phyloP scores from a whole-genome alignment of 371 early-diverging fungal genomes.

The Apophysomyces trapeziformis region DNA sequence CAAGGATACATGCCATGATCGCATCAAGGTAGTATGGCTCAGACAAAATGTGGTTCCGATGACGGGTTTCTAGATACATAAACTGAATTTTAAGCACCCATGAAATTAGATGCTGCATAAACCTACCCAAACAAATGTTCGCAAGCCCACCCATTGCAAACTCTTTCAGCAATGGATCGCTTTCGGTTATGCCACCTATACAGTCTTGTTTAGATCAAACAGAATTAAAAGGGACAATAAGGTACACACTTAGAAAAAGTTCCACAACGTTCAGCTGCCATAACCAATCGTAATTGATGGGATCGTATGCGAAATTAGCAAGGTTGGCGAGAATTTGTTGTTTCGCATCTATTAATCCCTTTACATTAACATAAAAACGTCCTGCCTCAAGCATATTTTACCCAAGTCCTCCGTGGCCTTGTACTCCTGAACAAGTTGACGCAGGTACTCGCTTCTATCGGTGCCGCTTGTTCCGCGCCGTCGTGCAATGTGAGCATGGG shows the following conservation, averaged over 20 bases:
- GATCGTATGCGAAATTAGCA: conserved; percentile 69
- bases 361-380: not conserved
- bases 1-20: conserved; percentile 28
- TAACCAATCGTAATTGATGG: conserved; percentile 56
- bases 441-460: conserved; percentile 11
- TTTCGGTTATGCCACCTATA: conserved; percentile 31
- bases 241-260: conserved; percentile 52
- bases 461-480: conserved; percentile 2
- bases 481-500: conserved; percentile 1
- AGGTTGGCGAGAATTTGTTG: conserved; percentile 61
- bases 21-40: conserved; percentile 23
- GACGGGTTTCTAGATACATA: conserved; percentile 35
- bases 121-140: conserved; percentile 52
- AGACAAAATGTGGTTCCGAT: conserved; percentile 39
- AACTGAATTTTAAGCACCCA: not conserved
- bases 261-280: conserved; percentile 50
- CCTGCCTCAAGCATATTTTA: not conserved
- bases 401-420: not conserved
- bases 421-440: conserved; percentile 12
- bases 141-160: conserved; percentile 61
- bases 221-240: not conserved
- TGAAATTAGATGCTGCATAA: not conserved
- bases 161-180: conserved; percentile 42
- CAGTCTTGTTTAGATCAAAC: not conserved
- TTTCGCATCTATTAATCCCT: conserved; percentile 40